Percentiles rank a stretch among this genome's conserved stretches.
Evolutionary conservation across 441 rosid species (phyloP).

Genomic region (Breynia disticha): DNA sequence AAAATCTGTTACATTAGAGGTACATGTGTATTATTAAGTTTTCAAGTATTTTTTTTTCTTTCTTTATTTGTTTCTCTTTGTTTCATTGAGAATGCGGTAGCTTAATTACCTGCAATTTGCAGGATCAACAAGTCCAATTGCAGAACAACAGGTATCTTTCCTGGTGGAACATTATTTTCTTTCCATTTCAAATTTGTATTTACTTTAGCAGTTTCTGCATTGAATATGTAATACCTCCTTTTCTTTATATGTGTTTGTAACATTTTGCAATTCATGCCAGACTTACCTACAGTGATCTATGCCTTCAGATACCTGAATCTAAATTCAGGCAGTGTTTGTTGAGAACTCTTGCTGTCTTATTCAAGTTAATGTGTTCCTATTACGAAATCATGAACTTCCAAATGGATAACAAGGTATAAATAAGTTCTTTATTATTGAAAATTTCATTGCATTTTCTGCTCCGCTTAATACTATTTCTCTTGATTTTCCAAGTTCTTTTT

Average conservation of each 20-base stretch:
- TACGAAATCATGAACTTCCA: slow-evolving; percentile 78
- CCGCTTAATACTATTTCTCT: slow-evolving; percentile 5
- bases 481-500: background rate
- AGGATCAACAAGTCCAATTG: slow-evolving; percentile 55
- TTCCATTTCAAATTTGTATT: no score
- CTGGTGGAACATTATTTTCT: background rate
- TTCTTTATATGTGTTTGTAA: slow-evolving; percentile 18
- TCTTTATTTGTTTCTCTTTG: slow-evolving; percentile 2
- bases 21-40: slow-evolving; percentile 23
- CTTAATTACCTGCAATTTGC: slow-evolving; percentile 32
- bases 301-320: slow-evolving; percentile 90
- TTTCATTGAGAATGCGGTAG: slow-evolving; percentile 14
- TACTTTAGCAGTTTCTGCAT: slow-evolving; percentile 12
- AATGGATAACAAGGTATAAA: slow-evolving; percentile 51
- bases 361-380: slow-evolving; percentile 81
- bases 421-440: slow-evolving; percentile 11
- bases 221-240: slow-evolving; percentile 1
- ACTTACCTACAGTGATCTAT: slow-evolving; percentile 96
- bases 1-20: slow-evolving; percentile 77
- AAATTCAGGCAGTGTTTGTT: slow-evolving; percentile 86
- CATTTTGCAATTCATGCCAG: slow-evolving; percentile 42
- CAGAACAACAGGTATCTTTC: slow-evolving; percentile 66
- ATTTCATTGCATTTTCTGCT: slow-evolving; percentile 7
- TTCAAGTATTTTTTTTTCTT: no score
- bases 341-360: slow-evolving; percentile 75